A percentile compares a stretch with the other conserved stretches of the same genome.
phyloP scores from a whole-genome alignment of 345 rosid genomes.

The Anacardium occidentale region DNA sequence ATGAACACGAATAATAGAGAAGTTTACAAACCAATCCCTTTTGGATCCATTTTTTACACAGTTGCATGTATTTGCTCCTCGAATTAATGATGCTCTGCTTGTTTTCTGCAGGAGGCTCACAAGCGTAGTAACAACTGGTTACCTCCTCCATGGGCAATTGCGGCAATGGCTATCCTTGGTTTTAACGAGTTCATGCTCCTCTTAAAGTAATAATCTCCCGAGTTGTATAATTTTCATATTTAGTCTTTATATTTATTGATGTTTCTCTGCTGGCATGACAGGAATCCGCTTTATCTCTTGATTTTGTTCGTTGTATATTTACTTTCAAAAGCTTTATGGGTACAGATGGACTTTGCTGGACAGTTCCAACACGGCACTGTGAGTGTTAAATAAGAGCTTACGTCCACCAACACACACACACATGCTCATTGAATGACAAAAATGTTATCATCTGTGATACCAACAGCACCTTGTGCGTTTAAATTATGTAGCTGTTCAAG shows the following conservation, averaged over 20 bases:
- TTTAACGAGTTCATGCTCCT: conserved; percentile 79
- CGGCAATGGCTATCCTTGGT: conserved; percentile 60
- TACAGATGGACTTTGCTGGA: conserved; percentile 60
- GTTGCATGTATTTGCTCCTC: conserved; percentile 4
- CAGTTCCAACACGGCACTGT: conserved; percentile 70
- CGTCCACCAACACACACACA: no score
- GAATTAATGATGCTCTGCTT: conserved; percentile 14
- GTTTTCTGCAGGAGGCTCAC: conserved; percentile 57
- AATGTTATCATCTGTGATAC: not conserved
- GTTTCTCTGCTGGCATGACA: conserved; percentile 37
- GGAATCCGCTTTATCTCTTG: conserved; percentile 78
- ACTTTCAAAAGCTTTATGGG: conserved; percentile 69
- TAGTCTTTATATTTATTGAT: conserved; percentile 1
- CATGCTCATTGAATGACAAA: not conserved
- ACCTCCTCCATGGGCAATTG: conserved; percentile 75
- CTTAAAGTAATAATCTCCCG: conserved; percentile 39
- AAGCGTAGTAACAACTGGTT: conserved; percentile 62
- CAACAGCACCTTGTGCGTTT: not conserved
- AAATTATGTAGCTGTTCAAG: not conserved
- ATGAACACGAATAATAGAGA: not conserved
- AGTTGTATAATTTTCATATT: not conserved
- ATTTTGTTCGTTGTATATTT: conserved; percentile 52
- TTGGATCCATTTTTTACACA: not conserved
- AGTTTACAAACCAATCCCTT: not conserved
- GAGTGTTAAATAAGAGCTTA: conserved; percentile 28